Base-by-base conservation (phyloP, 805 yeast species). In the Saccharomycopsis oosterbeekiorum region DNA sequence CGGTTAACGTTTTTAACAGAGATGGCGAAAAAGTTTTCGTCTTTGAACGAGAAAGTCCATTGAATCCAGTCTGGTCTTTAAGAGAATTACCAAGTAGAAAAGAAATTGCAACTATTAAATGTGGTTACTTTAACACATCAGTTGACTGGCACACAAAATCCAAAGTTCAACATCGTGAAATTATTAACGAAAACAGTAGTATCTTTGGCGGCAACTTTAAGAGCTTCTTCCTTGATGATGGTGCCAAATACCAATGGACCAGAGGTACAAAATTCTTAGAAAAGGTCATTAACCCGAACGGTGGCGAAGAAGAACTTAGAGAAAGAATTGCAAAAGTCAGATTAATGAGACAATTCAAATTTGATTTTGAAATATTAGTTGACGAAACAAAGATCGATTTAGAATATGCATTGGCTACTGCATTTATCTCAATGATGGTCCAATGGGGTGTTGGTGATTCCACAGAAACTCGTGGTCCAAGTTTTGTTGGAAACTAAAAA, bases 381-480 rank as follows among this genome's bases (percentile, higher is more conserved):
- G 86, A 83, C 68, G 79, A 75, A 58, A 59, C 68, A 1, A 73
- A 75, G 64, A 71, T 82, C 34, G 84, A 80, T 67, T 68, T 74
- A n/a, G 81, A 80, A 60, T 73, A 78, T 51, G 86, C 81, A 2
- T 68, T 84, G 58, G 80, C 84, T n/a, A 82, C 88, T 6, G 86
- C 79, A 0, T 84, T 84, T 66, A 70, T 82, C 59, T 76, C 86
- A 19, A 83, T 84, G 84, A 74, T 81, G 73, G 81, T 86, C n/a
- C 84, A 83, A 70, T 84, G 89, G 89, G 83, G 84, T 24, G 69
- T 75, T 57, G 84, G 84, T 58, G 81, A 76, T 68, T 73, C 72
- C 63, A 80, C 84, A 15, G 78, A 76, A 59, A 80, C 85, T 29
- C 74, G 78, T 55, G 85, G 85, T 17, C 85, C 85, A 29, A 79